Base-by-base conservation (phyloP, 106 monocot genomes). In the Phalaenopsis aphrodite region DNA sequence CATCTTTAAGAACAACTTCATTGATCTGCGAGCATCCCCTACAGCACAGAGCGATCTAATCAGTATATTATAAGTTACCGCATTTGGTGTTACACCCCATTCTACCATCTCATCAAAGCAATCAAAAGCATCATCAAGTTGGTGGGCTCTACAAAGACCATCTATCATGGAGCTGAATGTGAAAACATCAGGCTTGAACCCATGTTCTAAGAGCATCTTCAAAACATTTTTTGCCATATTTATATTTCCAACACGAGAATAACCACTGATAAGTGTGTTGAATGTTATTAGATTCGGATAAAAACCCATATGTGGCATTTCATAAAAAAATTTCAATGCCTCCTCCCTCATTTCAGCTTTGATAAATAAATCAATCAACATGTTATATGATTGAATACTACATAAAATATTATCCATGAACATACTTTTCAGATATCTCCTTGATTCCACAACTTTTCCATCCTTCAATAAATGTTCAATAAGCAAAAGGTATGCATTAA, bases 101-200 rank as follows among this genome's bases (percentile, higher is more conserved):
- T 94, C 85, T 42, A 80, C 41, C 97, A 97, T 97, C 79, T 97
- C 97, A 30, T 46, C 38, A 18, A 85, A 92, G 57, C 94, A 97
- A 81, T 76, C 82, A 69, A 94, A 82, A 82, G 97, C 97, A 92
- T 97, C 97, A 79, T 90, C 83, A 36, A 97, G 81, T 74, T 94
- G 94, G 71, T 88, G 86, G 9, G 83, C 85, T 17, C 81, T 84
- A 77, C 94, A 98, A 52, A 98, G 90, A 21, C 97, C 92, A 74
- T 89, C 90, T 42, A 98, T 98, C 76, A 98, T 83, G 30, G 94
- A 88, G 81, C 86, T 84, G 80, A 98, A 98, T 11, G 94, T 98
- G 80, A 90, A 75, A 64, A 88, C 86, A 87, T 98, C 97, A 11
- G 94, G 97, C 64, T 85, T 94, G 56, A 92, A 87, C 17, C 89